phyloP scores from a whole-genome alignment of 1,139 yeast species.

The Tardiomyces digboiensis region DNA sequence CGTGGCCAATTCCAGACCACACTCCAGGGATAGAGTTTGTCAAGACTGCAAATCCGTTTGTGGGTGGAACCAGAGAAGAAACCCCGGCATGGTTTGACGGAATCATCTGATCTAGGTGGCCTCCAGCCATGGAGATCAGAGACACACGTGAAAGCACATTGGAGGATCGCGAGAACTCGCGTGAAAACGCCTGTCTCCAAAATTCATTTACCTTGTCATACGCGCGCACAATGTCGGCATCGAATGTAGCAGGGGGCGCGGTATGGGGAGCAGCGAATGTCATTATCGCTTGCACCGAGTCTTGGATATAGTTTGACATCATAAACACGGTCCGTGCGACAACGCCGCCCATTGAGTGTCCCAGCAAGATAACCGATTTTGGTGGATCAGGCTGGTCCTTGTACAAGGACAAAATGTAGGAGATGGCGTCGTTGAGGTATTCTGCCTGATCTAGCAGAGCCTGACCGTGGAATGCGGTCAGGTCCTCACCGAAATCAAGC shows the following conservation, averaged over 20 bases:
- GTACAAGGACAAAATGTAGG: constrained; percentile 65
- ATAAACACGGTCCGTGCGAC: constrained; percentile 75
- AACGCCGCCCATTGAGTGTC: constrained; percentile 96
- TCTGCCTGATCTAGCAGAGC: constrained; percentile 93
- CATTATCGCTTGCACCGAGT: constrained; percentile 75
- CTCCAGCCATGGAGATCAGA: constrained; percentile 79
- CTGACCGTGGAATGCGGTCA: constrained; percentile 93
- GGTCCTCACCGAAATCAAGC: constrained; percentile 92
- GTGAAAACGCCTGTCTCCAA: constrained; percentile 58
- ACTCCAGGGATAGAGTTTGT: constrained; percentile 84
- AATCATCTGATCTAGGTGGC: constrained; percentile 66
- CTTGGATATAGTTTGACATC: constrained; percentile 60
- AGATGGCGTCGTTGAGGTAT: constrained; percentile 79
- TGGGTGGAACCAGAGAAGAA: constrained; percentile 58
- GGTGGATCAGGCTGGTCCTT: constrained; percentile 30
- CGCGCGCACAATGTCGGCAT: constrained; percentile 70
- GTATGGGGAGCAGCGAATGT: constrained; percentile 93
- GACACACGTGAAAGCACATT: constrained; percentile 26
- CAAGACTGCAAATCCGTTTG: constrained; percentile 69
- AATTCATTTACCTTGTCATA: constrained; percentile 69
- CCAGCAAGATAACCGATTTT: constrained; percentile 66
- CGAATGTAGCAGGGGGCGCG: constrained; percentile 92
- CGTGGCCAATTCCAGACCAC: constrained; percentile 94
- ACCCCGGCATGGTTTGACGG: constrained; percentile 89
- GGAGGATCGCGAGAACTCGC: constrained; percentile 8